Base-by-base conservation (phyloP, 1,284 basidiomycete species). In the Melampsora abietis-canadensis region DNA sequence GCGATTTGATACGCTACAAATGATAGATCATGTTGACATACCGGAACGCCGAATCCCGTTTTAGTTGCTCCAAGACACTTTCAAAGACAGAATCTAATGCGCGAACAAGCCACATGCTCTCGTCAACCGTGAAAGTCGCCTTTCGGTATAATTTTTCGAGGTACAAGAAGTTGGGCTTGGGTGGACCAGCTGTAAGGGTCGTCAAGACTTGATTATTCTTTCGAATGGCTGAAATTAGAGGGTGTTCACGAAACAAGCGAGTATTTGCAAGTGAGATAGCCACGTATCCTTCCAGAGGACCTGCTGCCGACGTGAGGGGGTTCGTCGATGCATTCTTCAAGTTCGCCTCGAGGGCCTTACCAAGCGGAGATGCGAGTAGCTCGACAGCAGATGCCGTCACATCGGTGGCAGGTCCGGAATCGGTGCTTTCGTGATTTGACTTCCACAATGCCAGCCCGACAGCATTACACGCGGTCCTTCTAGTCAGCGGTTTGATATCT, bases 81-180 rank as follows among this genome's bases (percentile, higher is more conserved):
- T 82, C 77, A 5, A 90, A 77, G 0, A 87, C 82, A 0, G 85
- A 86, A 69, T 88, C 84, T 5, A 85, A 81, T 0, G 90, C 88
- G 37, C 89, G 86, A n/a, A 92, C 83, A 3, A 95, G 82, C 93
- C 93, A 95, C 19, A 79, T 80, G 77, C 92, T 88, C 40, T 94
- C 92, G 21, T 88, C 87, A 0, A 82, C 79, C 48, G 65, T 54
- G 5, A 87, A 85, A 5, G 83, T 83, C 5, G 90, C 79, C 81
- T 91, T 92, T 73, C 88, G 86, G 80, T 92, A 93, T 0, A 91
- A 87, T 81, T 91, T 93, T 74, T 94, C 92, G 87, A 88, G 92
- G 24, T 94, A 80, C 51, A 96, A 81, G 83, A 95, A 95, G 0
- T 90, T 89, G 0, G 92, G 90, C 80, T 92, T 95, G 30, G 79